Percentiles rank a stretch among this genome's conserved stretches.
Evolutionary conservation across 2,329 filamentous ascomycete genomes (phyloP).

Genomic region (Talaromyces sp.): DNA sequence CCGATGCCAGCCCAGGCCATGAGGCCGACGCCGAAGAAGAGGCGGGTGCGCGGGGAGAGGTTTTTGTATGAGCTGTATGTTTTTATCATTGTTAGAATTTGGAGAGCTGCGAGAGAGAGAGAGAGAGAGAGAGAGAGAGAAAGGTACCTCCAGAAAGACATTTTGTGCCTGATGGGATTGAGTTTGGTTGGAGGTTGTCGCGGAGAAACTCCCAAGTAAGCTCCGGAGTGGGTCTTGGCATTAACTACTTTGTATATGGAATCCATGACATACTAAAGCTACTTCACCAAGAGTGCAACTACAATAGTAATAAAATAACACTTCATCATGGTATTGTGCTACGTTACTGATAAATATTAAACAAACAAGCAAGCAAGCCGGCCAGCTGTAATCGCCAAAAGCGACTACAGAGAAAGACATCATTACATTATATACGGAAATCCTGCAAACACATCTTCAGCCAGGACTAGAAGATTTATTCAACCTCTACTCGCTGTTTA

Average conservation of each 20-base stretch:
- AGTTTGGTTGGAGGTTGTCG: background rate
- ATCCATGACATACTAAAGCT: no score
- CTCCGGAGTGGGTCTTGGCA: background rate
- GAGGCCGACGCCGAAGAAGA: slow-evolving; percentile 67
- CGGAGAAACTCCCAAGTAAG: background rate
- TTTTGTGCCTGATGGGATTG: slow-evolving; percentile 10
- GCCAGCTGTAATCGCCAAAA: background rate
- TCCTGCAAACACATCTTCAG: background rate
- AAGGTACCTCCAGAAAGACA: slow-evolving; percentile 37
- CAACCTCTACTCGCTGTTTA: background rate
- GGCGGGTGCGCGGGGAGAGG: slow-evolving; percentile 65
- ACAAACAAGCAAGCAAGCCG: background rate
- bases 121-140: background rate
- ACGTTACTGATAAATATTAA: background rate
- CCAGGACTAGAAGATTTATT: background rate
- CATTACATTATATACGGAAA: slow-evolving; percentile 6
- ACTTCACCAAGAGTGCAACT: background rate
- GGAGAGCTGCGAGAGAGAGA: background rate
- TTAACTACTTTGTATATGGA: background rate
- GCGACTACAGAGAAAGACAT: slow-evolving; percentile 1
- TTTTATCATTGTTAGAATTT: background rate
- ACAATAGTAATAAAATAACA: background rate
- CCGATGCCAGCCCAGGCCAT: slow-evolving; percentile 73
- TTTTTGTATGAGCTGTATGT: slow-evolving; percentile 61
- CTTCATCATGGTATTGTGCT: background rate